Percentiles rank a stretch among this genome's conserved stretches.
Evolutionary conservation across 1,139 yeast genomes (phyloP).

Genomic region (Debaryomyces robertsiae): DNA sequence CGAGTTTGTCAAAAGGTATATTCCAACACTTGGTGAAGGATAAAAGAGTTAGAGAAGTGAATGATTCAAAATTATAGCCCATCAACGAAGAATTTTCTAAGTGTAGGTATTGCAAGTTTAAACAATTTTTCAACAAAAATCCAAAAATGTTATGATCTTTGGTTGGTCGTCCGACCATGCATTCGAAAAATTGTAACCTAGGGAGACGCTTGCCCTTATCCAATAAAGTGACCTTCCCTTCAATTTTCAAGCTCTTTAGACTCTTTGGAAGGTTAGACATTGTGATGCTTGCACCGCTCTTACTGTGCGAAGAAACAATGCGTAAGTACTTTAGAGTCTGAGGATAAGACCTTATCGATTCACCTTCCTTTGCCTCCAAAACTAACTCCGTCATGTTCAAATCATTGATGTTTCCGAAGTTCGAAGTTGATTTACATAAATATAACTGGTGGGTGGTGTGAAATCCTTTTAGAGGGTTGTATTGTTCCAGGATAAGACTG

Average conservation of each 20-base stretch:
- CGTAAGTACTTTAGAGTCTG: slow-evolving; percentile 1
- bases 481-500: background rate
- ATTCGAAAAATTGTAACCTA: slow-evolving; percentile 5
- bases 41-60: background rate
- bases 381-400: background rate
- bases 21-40: slow-evolving; percentile 1
- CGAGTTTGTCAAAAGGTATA: background rate
- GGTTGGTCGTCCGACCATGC: background rate
- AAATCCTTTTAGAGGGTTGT: background rate
- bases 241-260: slow-evolving; percentile 3
- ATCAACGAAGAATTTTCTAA: slow-evolving; percentile 2
- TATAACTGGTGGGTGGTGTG: slow-evolving; percentile 1
- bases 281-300: background rate
- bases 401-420: background rate
- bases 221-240: background rate
- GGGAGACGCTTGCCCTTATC: slow-evolving; percentile 2
- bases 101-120: slow-evolving; percentile 1
- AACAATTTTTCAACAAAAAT: slow-evolving; percentile 1
- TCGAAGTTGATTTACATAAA: slow-evolving; percentile 1
- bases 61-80: background rate
- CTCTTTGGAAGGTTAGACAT: background rate
- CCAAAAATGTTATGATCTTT: background rate
- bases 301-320: background rate
- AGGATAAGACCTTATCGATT: background rate
- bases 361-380: background rate